Conservation (phyloP, 306 rosid species). For the Cajanus cajan region DNA sequence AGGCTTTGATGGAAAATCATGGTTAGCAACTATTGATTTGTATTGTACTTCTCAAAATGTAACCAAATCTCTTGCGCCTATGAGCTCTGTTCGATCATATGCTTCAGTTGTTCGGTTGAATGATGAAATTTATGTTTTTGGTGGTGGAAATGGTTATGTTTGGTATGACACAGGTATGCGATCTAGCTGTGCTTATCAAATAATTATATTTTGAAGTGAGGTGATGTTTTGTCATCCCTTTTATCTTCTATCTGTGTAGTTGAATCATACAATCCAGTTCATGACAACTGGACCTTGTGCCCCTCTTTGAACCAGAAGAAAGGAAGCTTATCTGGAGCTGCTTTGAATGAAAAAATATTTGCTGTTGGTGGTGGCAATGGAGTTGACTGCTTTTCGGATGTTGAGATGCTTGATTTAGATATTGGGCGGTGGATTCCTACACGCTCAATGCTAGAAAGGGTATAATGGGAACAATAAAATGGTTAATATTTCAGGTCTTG, state of each 20-base stretch:
- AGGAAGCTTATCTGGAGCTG: conserved; percentile 84
- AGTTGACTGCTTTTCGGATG: conserved; percentile 55
- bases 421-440: conserved; percentile 76
- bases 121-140: conserved; percentile 64
- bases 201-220: background rate
- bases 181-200: conserved; percentile 14
- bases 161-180: conserved; percentile 84
- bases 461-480: conserved; percentile 27
- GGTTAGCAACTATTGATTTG: conserved; percentile 52
- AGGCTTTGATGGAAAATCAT: conserved; percentile 65
- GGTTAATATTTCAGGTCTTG: conserved; percentile 21
- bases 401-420: conserved; percentile 93
- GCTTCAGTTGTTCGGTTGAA: conserved; percentile 60
- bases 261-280: conserved; percentile 59
- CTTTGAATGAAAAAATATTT: conserved; percentile 55
- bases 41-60: conserved; percentile 59
- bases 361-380: conserved; percentile 94
- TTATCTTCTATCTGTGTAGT: conserved; percentile 48
- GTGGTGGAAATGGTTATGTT: conserved; percentile 64
- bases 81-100: conserved; percentile 64
- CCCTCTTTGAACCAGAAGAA: conserved; percentile 66
- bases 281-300: conserved; percentile 58
- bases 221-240: conserved; percentile 9
- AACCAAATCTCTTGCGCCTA: conserved; percentile 56
- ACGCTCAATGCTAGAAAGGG: conserved; percentile 83